Evolutionary conservation across 805 yeast species (phyloP).

Genomic region (Zygosaccharomyces siamensis): DNA sequence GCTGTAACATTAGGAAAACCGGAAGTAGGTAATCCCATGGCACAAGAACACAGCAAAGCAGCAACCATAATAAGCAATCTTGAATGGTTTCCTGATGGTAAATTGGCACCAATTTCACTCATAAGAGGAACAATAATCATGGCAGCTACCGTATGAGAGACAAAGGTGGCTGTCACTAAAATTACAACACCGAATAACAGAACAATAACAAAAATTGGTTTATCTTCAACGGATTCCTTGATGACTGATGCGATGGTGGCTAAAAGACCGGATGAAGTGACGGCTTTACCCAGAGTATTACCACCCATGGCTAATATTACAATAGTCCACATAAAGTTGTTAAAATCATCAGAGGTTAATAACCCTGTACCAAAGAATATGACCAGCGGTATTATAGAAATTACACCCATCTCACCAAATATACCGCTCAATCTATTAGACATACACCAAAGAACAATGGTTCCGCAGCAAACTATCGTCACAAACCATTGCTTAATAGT

Average conservation of each 20-base stretch:
- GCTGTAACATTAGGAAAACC: slow-evolving; percentile 99
- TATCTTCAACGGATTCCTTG: slow-evolving; percentile 57
- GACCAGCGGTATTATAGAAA: slow-evolving; percentile 85
- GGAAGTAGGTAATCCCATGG: slow-evolving; percentile 96
- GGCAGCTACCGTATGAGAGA: slow-evolving; percentile 96
- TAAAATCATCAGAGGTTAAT: slow-evolving; percentile 83
- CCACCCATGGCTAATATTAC: slow-evolving; percentile 98
- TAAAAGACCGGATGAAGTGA: slow-evolving; percentile 82
- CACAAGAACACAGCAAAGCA: slow-evolving; percentile 76
- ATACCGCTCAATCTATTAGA: slow-evolving; percentile 65
- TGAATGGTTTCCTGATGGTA: slow-evolving; percentile 77
- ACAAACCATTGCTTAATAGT: slow-evolving; percentile 73
- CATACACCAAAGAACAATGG: slow-evolving; percentile 87
- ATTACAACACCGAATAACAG: slow-evolving; percentile 78
- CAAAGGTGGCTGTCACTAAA: slow-evolving; percentile 84
- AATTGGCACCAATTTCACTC: slow-evolving; percentile 75
- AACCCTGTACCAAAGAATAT: slow-evolving; percentile 90
- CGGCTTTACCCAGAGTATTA: slow-evolving; percentile 90
- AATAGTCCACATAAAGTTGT: slow-evolving; percentile 95
- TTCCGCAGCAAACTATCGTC: slow-evolving; percentile 55
- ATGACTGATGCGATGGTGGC: slow-evolving; percentile 70
- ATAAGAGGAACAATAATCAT: slow-evolving; percentile 87
- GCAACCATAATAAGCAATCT: slow-evolving; percentile 64
- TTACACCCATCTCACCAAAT: slow-evolving; percentile 96
- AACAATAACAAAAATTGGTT: slow-evolving; percentile 68